Conservation (phyloP, 169 alveolate genomes). For the Plasmodium adleri region DNA sequence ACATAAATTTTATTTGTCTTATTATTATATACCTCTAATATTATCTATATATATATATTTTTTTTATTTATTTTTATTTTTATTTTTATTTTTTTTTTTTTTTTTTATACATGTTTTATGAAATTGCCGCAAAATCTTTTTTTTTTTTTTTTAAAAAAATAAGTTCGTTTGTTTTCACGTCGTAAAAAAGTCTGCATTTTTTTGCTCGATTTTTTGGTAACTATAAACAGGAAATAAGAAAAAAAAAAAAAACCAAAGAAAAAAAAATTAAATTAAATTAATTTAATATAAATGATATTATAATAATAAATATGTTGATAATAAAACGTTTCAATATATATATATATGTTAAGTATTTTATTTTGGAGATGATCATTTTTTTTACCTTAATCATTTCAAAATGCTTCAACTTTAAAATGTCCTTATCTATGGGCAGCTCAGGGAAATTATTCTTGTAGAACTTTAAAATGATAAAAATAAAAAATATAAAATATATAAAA, state of each 20-base stretch:
- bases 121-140: not conserved
- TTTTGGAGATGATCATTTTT: not conserved
- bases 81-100: no score
- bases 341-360: not conserved
- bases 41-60: no score
- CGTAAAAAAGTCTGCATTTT: conserved; percentile 60
- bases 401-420: conserved; percentile 26
- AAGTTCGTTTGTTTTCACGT: conserved; percentile 60
- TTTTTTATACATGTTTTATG: no score
- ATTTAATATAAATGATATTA: no score
- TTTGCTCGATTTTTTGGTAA: conserved; percentile 69
- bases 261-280: not conserved
- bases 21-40: no score
- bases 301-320: no score
- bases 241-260: conserved; percentile 2
- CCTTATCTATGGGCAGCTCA: conserved; percentile 21
- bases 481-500: not conserved
- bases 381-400: conserved; percentile 59
- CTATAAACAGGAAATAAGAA: conserved; percentile 3
- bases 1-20: no score
- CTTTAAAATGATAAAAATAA: conserved; percentile 5
- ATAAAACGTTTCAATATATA: no score
- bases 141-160: conserved; percentile 64
- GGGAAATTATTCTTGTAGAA: conserved; percentile 60
- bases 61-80: no score